Percentiles rank a stretch among this genome's conserved stretches.
Conservation (phyloP, 371 early-diverging fungal genomes). For the Mortierella sp. region DNA sequence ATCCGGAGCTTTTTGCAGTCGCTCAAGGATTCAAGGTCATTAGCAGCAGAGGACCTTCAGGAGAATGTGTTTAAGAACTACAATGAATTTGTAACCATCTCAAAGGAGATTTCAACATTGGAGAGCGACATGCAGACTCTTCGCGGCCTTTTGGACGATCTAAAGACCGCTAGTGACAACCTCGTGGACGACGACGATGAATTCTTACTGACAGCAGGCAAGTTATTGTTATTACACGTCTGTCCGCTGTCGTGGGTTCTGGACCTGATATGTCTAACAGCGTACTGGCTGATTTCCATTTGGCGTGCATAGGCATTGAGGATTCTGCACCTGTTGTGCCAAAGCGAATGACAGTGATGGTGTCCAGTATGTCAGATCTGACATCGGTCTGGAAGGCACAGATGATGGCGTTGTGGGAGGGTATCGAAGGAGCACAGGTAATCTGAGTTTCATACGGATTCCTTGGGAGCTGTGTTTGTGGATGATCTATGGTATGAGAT, state of each 20-base stretch:
- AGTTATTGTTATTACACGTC: no score
- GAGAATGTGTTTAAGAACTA: constrained; percentile 94
- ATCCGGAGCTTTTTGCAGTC: constrained; percentile 68
- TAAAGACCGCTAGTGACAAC: constrained; percentile 71
- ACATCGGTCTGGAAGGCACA: constrained; percentile 70
- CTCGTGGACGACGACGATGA: constrained; percentile 63
- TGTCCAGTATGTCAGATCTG: constrained; percentile 61
- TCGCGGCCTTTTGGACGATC: constrained; percentile 74
- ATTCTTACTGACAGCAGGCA: constrained; percentile 47
- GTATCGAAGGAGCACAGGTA: constrained; percentile 83
- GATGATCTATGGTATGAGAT: no score
- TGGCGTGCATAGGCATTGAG: constrained; percentile 38
- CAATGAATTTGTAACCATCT: constrained; percentile 92
- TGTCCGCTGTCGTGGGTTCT: no score
- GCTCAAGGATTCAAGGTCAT: constrained; percentile 78
- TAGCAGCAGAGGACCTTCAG: constrained; percentile 85
- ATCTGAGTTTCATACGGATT: not conserved
- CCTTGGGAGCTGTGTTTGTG: not conserved
- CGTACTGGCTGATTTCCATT: not conserved
- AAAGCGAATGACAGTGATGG: constrained; percentile 54
- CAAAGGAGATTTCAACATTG: constrained; percentile 89
- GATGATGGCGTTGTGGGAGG: constrained; percentile 78
- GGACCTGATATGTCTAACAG: not conserved
- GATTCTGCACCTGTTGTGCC: constrained; percentile 56
- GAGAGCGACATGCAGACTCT: constrained; percentile 80